phyloP scores from a whole-genome alignment of 2,329 filamentous ascomycete genomes.

The Trichoderma afroharzianum region DNA sequence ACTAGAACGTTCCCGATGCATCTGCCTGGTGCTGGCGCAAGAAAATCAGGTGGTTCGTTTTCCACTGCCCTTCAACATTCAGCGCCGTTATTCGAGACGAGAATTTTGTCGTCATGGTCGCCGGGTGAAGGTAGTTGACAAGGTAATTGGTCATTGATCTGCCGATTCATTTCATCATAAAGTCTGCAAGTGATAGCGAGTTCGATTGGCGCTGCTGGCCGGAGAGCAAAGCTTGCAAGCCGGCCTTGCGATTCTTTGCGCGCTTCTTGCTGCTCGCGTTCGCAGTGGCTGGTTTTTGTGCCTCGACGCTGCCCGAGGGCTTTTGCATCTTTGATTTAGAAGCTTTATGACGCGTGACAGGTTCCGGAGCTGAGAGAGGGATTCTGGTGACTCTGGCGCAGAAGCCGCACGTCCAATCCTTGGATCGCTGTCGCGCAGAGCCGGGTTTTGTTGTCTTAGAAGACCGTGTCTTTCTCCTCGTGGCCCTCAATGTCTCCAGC shows the following conservation, averaged over 20 bases:
- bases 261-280: constrained; percentile 63
- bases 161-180: constrained; percentile 40
- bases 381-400: constrained; percentile 45
- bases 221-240: constrained; percentile 61
- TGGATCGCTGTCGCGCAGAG: constrained; percentile 18
- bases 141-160: not conserved
- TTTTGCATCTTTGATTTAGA: not conserved
- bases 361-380: constrained; percentile 37
- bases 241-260: constrained; percentile 61
- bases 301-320: not conserved
- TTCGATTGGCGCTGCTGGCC: constrained; percentile 44
- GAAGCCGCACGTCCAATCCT: constrained; percentile 39
- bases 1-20: constrained; percentile 19
- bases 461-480: not conserved
- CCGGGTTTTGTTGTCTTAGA: not conserved
- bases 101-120: not conserved
- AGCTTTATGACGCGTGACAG: constrained; percentile 23
- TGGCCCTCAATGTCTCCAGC: constrained; percentile 30
- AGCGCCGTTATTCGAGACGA: not conserved
- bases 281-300: constrained; percentile 34
- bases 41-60: not conserved
- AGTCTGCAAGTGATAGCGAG: constrained; percentile 52
- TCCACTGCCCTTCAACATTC: not conserved
- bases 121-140: not conserved
- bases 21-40: not conserved